Evolutionary conservation across 2,329 filamentous ascomycete genomes (phyloP), one percentile per base, ranked within the genome.

Genomic region (Ophiostoma fasciatum): DNA sequence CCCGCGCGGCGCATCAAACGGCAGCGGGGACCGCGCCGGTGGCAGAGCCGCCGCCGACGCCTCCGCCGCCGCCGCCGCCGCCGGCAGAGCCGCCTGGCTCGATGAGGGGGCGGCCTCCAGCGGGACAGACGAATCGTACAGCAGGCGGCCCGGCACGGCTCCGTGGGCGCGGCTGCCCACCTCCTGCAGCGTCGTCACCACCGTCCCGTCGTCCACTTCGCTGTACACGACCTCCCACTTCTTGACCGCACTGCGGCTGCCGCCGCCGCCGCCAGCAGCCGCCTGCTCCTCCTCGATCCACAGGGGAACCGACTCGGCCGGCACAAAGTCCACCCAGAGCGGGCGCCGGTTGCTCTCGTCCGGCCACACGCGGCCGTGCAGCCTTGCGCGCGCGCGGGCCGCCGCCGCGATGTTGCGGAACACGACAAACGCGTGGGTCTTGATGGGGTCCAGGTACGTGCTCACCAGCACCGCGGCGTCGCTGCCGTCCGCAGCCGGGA

Each of bases 251-350:
- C 60, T 54, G 31, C 66, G 54, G 33, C 33, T 36, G 26, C 26
- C 33, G 10, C 37, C 45, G 43, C 64, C 49, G 46, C 35, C 32
- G 10, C 36, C 33, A 8, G 58, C 48, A 12, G 51, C 54, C 3
- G 62, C 54, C 47, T 75, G 61, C 54, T 93, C 83, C 28, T 59
- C 66, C 7, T 72, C 66, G 40, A 92, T 78, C 84, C 85, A 96
- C 18, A 69, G 68, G 12, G 61, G 54, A 4, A 92, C 67, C 44
- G 74, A 72, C 19, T 83, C 74, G 14, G 79, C 70, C 0, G 88
- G 88, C 15, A 96, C 68, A 53, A 90, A 96, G 53, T 98, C 90
- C 4, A 83, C 82, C 71, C 79, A 92, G 1, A 96, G 66, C 1
- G 76, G 68, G 53, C 90, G 92, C 22, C 90, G 71, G 46, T 78